phyloP scores from a whole-genome alignment of 1,139 yeast species.

The Arxiozyma slooffiae region DNA sequence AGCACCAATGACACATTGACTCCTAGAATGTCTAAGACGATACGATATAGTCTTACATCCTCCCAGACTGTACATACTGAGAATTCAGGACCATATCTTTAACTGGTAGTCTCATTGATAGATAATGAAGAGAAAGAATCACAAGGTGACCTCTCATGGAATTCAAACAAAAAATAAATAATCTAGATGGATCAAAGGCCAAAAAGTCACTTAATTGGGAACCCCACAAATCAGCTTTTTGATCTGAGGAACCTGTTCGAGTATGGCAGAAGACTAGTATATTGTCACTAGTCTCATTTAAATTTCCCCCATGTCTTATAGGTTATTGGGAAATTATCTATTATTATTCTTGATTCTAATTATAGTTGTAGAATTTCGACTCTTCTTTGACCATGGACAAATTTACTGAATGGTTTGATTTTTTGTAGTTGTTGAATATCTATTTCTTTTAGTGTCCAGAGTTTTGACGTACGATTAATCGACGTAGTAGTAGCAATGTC shows the following conservation, averaged over 20 bases:
- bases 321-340: conserved; percentile 77
- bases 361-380: conserved; percentile 68
- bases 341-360: conserved; percentile 73
- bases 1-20: conserved; percentile 82
- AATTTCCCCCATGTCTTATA: conserved; percentile 90
- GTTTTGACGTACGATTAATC: background rate
- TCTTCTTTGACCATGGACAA: conserved; percentile 74
- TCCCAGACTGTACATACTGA: conserved; percentile 89
- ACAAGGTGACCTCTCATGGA: conserved; percentile 91
- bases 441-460: conserved; percentile 15
- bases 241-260: conserved; percentile 86
- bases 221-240: conserved; percentile 99
- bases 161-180: conserved; percentile 77
- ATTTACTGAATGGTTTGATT: conserved; percentile 54
- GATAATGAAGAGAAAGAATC: conserved; percentile 92
- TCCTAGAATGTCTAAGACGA: conserved; percentile 62
- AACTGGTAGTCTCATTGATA: conserved; percentile 59
- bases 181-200: conserved; percentile 85
- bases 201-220: conserved; percentile 77
- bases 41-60: conserved; percentile 71
- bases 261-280: conserved; percentile 90
- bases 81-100: conserved; percentile 84
- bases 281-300: conserved; percentile 58
- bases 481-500: background rate
- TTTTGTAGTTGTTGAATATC: conserved; percentile 17